phyloP scores from a whole-genome alignment of 2,329 filamentous ascomycete genomes.

The Pezicula radicicola region DNA sequence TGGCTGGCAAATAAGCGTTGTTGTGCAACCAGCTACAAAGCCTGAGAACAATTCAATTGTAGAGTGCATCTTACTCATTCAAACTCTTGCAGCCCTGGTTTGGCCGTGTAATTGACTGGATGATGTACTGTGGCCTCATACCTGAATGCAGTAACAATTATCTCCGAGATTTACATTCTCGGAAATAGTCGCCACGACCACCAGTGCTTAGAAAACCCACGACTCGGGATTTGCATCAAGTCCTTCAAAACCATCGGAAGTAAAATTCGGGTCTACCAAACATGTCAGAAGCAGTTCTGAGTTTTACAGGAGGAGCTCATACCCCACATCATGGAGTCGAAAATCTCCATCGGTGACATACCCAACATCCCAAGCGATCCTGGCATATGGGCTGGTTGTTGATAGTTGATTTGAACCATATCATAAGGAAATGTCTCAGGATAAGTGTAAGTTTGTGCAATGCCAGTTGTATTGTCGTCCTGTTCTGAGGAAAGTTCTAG shows the following conservation, averaged over 20 bases:
- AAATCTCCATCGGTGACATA: slow-evolving; percentile 62
- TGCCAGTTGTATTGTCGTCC: slow-evolving; percentile 27
- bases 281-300: not conserved
- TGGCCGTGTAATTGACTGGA: too few species aligned
- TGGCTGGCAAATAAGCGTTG: not conserved
- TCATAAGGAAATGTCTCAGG: slow-evolving; percentile 48
- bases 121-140: too few species aligned
- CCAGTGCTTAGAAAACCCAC: not conserved
- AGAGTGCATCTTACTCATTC: not conserved
- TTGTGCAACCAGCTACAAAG: not conserved
- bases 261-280: not conserved
- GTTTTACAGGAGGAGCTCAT: slow-evolving; percentile 21
- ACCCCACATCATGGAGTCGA: slow-evolving; percentile 64
- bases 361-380: slow-evolving; percentile 48
- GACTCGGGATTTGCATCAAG: not conserved
- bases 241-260: not conserved
- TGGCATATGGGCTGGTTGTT: slow-evolving; percentile 36
- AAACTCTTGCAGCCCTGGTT: too few species aligned
- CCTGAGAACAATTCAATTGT: not conserved
- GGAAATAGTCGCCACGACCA: too few species aligned
- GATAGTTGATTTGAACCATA: slow-evolving; percentile 42
- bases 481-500: too few species aligned
- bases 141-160: too few species aligned
- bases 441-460: slow-evolving; percentile 28
- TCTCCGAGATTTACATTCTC: too few species aligned